A percentile compares a stretch with the other conserved stretches of the same genome.
These are phyloP conservation scores for Vicia villosa DNA, from an alignment of 306 rosid species.

Conservation along the genomic window DNA sequence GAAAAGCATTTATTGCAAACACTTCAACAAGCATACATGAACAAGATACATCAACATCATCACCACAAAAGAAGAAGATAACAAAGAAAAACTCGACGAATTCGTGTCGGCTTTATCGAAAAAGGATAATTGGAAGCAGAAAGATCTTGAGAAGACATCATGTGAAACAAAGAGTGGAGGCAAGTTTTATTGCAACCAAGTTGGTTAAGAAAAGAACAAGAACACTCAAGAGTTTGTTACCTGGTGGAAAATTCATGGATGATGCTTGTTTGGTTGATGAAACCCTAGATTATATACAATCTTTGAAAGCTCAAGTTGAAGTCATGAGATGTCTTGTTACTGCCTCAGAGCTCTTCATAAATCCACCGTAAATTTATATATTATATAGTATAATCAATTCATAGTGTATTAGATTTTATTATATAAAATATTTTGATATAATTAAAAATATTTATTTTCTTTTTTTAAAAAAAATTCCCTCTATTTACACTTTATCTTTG, in stretches of 20 bases:
- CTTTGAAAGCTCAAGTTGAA: constrained; percentile 78
- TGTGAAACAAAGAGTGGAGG: constrained; percentile 32
- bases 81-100: neutral
- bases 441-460: constrained; percentile 5
- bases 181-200: constrained; percentile 46
- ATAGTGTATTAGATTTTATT: constrained; percentile 10
- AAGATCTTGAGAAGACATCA: constrained; percentile 49
- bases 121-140: constrained; percentile 40
- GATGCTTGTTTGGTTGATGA: constrained; percentile 65
- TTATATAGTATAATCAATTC: constrained; percentile 9
- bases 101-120: constrained; percentile 15
- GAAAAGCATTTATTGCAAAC: constrained; percentile 58
- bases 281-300: constrained; percentile 80
- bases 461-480: neutral
- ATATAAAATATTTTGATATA: neutral
- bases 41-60: constrained; percentile 11
- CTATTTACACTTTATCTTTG: constrained; percentile 38
- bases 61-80: neutral
- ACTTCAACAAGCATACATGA: constrained; percentile 32
- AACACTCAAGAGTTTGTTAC: constrained; percentile 63
- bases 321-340: constrained; percentile 66
- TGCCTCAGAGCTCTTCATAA: constrained; percentile 42
- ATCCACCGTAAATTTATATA: constrained; percentile 36
- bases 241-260: constrained; percentile 77
- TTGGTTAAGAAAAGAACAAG: constrained; percentile 59